Percentiles rank a stretch among this genome's conserved stretches.
These are phyloP conservation scores for Nicotiana undulata DNA, from an alignment of 257 asterid species.

Conservation along the genomic window DNA sequence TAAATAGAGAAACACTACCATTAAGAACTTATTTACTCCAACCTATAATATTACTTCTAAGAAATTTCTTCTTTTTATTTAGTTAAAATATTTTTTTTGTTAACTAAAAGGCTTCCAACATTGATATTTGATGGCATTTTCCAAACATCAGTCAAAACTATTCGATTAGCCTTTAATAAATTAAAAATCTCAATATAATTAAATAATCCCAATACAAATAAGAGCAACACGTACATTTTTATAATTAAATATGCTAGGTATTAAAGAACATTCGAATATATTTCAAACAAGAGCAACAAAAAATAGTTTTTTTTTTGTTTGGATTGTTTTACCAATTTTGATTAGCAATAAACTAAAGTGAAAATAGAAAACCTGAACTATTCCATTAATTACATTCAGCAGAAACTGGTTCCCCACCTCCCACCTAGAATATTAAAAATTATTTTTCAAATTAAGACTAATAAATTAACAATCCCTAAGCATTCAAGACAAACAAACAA, in stretches of 20 bases:
- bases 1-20: background rate
- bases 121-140: background rate
- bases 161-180: background rate
- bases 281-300: background rate
- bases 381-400: background rate
- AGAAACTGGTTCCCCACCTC: background rate
- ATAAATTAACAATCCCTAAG: background rate
- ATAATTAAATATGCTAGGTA: background rate
- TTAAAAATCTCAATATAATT: too few species aligned
- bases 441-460: background rate
- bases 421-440: too few species aligned
- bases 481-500: background rate
- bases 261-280: background rate
- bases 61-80: background rate
- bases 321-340: background rate
- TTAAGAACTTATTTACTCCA: background rate
- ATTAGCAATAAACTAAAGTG: too few species aligned
- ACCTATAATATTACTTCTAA: background rate
- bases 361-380: background rate
- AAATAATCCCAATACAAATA: background rate
- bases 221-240: background rate
- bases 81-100: background rate
- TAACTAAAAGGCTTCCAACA: background rate
- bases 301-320: background rate
- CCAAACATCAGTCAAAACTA: background rate